Evolutionary conservation across 305 asterid species (phyloP).

Genomic region (Andrographis paniculata): DNA sequence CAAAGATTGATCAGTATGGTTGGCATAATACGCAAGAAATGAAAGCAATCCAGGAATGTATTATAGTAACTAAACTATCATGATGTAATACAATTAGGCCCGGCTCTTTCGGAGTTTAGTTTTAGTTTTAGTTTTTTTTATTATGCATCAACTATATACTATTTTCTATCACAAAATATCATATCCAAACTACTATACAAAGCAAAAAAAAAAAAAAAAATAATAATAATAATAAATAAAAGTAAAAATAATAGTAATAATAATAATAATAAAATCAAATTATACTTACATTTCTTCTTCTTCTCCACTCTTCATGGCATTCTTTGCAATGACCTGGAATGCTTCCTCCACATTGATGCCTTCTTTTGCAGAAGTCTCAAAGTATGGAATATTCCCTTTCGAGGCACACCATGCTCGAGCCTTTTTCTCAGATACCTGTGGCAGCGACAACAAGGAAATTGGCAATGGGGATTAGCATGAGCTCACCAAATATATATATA

Average conservation of each 20-base stretch:
- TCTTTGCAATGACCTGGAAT: conserved; percentile 57
- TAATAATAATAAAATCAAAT: not conserved
- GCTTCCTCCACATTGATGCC: conserved; percentile 81
- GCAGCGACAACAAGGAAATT: not conserved
- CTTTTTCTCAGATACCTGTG: conserved; percentile 66
- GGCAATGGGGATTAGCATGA: too few relatives aligned
- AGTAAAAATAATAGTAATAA: not conserved
- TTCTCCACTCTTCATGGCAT: conserved; percentile 52
- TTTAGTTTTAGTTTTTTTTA: too few relatives aligned
- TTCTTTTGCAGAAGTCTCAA: conserved; percentile 91
- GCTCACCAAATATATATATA: too few relatives aligned
- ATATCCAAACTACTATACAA: too few relatives aligned
- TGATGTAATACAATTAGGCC: too few relatives aligned
- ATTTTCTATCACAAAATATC: too few relatives aligned
- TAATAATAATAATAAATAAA: not conserved
- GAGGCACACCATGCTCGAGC: conserved; percentile 76
- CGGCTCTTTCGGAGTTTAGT: too few relatives aligned
- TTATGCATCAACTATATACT: too few relatives aligned
- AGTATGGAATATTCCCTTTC: conserved; percentile 70
- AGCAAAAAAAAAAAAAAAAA: not conserved
- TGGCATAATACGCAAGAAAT: too few relatives aligned
- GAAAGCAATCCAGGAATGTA: too few relatives aligned
- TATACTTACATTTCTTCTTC: conserved; percentile 80
- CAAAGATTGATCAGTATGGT: too few relatives aligned
- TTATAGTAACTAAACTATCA: too few relatives aligned